A percentile compares a stretch with the other conserved stretches of the same genome.
These are phyloP conservation scores for Cucumis melo DNA, from an alignment of 306 rosid genomes.

Conservation along the genomic window DNA sequence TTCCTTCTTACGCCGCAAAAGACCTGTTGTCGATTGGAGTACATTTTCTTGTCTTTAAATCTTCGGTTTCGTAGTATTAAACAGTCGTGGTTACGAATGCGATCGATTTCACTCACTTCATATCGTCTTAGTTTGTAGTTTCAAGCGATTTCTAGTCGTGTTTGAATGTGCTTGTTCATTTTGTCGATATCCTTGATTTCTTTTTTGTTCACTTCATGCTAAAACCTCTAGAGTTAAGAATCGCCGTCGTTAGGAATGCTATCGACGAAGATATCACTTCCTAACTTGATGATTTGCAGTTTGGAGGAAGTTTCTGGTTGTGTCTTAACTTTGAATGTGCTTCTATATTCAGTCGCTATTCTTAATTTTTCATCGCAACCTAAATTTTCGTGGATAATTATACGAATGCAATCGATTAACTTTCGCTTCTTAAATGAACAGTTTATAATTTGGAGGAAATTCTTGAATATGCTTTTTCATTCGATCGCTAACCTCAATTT, in stretches of 20 bases:
- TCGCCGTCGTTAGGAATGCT: not conserved
- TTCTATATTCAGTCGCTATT: not conserved
- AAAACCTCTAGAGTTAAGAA: not conserved
- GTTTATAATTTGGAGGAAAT: not conserved
- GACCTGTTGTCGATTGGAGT: slow-evolving; percentile 43
- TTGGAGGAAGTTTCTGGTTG: not conserved
- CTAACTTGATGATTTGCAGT: not conserved
- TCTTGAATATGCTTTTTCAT: not conserved
- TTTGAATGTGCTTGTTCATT: not conserved
- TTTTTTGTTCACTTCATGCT: not conserved
- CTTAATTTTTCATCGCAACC: not conserved
- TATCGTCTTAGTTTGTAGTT: not conserved
- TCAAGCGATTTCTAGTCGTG: not conserved
- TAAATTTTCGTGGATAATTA: not conserved
- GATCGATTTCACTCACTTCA: not conserved
- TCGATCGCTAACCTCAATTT: not conserved
- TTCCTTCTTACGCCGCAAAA: slow-evolving; percentile 38
- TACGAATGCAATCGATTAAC: not conserved
- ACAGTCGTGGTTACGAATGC: not conserved
- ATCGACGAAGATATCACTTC: not conserved
- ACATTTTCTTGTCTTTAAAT: slow-evolving; percentile 5
- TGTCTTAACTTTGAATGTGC: not conserved
- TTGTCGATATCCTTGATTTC: not conserved
- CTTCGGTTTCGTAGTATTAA: not conserved
- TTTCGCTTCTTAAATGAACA: not conserved